phyloP scores from a whole-genome alignment of 2,329 filamentous ascomycete species.

The Golovinomyces cichoracearum region DNA sequence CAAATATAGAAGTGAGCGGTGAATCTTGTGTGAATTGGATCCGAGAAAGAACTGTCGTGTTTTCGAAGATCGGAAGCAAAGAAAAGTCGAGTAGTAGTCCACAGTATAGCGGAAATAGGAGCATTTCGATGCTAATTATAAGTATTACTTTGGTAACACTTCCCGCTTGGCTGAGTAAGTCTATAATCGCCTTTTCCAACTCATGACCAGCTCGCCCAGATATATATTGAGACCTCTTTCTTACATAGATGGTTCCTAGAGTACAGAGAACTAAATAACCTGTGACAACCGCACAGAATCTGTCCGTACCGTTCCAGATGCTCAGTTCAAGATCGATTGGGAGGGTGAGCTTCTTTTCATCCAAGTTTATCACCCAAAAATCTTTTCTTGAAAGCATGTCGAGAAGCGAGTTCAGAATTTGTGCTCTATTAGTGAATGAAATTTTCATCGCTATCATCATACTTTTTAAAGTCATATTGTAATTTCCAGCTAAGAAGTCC shows the following conservation, averaged over 20 bases:
- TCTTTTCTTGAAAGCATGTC: constrained; percentile 20
- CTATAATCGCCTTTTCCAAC: constrained; percentile 54
- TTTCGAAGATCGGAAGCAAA: constrained; percentile 65
- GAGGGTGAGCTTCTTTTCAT: constrained; percentile 17
- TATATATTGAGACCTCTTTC: constrained; percentile 43
- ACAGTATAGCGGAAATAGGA: constrained; percentile 87
- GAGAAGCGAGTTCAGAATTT: constrained; percentile 15
- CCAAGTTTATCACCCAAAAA: constrained; percentile 33
- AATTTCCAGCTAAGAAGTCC: constrained; percentile 22
- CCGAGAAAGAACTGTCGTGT: constrained; percentile 50
- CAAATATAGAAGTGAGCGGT: constrained; percentile 75
- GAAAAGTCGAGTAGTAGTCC: constrained; percentile 73
- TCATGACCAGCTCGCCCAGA: constrained; percentile 27
- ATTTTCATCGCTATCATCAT: constrained; percentile 2
- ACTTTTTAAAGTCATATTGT: constrained; percentile 11
- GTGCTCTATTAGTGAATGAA: constrained; percentile 3
- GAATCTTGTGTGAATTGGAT: constrained; percentile 52
- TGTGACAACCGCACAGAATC: constrained; percentile 45
- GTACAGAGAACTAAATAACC: constrained; percentile 59
- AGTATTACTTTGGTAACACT: constrained; percentile 94
- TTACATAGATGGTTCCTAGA: constrained; percentile 54
- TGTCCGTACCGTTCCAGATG: constrained; percentile 39
- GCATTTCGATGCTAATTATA: constrained; percentile 98
- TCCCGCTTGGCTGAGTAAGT: constrained; percentile 71
- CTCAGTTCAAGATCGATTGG: constrained; percentile 30